Base-by-base conservation (phyloP, 352 stramenopile genomes). In the Phytopythium vexans region DNA sequence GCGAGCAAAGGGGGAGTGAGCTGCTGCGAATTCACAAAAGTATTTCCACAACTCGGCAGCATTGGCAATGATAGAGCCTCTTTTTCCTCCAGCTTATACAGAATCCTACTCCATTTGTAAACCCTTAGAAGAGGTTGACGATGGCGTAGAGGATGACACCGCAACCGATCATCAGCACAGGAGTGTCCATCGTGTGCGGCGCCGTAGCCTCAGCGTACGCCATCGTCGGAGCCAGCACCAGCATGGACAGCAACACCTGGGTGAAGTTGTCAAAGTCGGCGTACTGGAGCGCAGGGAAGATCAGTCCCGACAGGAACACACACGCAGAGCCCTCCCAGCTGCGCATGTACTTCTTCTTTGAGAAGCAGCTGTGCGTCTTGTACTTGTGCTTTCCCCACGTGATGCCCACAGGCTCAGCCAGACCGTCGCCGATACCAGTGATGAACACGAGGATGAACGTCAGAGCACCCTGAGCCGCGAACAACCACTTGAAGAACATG, bases 111-210 rank as follows among this genome's bases (percentile, higher is more conserved):
- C n/a, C n/a, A n/a, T n/a, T n/a, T n/a, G 82, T 14, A 87, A 36
- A 52, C 41, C n/a, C 62, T 77, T n/a, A 89, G 56, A 92, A 70
- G 48, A 87, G 60, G 52, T 88, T 75, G 58, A 88, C 92, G 68
- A 93, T 77, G 16, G 72, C 71, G 70, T 90, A 93, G 32, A 95
- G 71, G 64, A 93, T 77, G 43, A 83, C 64, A 4, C 85, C 85
- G 14, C 77, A 82, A 12, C 74, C 82, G 36, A 66, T 72, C 85
- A 95, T 95, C 50, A 95, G 72, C 53, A 93, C 85, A 2, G 85
- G 85, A 38, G 85, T 80, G 60, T 95, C 85, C 82, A 95, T 93
- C 37, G 85, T 93, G 48, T 95, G 85, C 9, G 85, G 85, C n/a
- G 85, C 78, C 38, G 82, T 95, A 44, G 85, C 85, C 45, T 95